These are phyloP conservation scores for Amphibolis antarctica DNA, from an alignment of 106 monocot species.

Conservation along the genomic window DNA sequence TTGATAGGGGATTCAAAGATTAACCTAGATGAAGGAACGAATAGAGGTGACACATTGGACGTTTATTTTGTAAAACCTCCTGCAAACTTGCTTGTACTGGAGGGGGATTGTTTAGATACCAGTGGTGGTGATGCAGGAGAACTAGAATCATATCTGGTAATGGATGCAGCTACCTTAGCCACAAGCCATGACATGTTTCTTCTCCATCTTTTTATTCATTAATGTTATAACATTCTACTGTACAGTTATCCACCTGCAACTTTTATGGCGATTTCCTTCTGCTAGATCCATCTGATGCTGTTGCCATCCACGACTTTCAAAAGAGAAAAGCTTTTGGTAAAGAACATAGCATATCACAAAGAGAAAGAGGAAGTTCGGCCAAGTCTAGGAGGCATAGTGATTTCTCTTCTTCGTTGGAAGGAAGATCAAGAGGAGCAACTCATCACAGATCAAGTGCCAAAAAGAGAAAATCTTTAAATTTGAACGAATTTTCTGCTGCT, in stretches of 20 bases:
- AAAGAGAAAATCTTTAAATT: slow-evolving; percentile 20
- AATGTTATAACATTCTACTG: background rate
- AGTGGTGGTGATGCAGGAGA: slow-evolving; percentile 53
- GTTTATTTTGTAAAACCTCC: slow-evolving; percentile 45
- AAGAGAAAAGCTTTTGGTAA: slow-evolving; percentile 25
- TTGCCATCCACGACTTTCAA: slow-evolving; percentile 45
- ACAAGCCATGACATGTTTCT: background rate
- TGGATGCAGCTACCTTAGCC: background rate
- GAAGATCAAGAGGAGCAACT: slow-evolving; percentile 31
- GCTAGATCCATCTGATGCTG: slow-evolving; percentile 78
- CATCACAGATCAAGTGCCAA: slow-evolving; percentile 25
- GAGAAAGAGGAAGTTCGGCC: slow-evolving; percentile 24
- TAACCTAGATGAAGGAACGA: slow-evolving; percentile 25
- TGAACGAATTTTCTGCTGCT: slow-evolving; percentile 16
- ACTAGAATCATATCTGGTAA: slow-evolving; percentile 82
- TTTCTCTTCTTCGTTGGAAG: slow-evolving; percentile 33
- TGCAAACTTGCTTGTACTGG: slow-evolving; percentile 73
- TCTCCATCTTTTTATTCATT: slow-evolving; percentile 4
- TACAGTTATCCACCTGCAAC: slow-evolving; percentile 80
- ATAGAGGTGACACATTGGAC: slow-evolving; percentile 23
- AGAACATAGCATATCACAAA: slow-evolving; percentile 14
- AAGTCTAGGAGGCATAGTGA: slow-evolving; percentile 31
- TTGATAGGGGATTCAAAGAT: slow-evolving; percentile 58
- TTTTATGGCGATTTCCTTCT: slow-evolving; percentile 86
- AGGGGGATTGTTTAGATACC: slow-evolving; percentile 70